A percentile compares a stretch with the other conserved stretches of the same genome.
phyloP scores from a whole-genome alignment of 208 protist genomes.

The Trichomonas vaginalis region DNA sequence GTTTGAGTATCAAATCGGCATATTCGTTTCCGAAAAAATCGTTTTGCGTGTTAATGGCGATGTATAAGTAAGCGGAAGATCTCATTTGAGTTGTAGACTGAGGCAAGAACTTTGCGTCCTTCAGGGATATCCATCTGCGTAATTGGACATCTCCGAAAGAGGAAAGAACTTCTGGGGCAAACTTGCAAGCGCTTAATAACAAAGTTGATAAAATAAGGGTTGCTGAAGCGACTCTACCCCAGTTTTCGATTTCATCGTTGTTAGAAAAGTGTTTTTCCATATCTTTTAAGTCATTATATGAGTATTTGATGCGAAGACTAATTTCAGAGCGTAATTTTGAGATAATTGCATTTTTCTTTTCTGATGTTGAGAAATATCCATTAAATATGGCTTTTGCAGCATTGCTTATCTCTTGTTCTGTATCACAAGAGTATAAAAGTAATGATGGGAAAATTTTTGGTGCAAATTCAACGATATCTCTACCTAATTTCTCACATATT shows the following conservation, averaged over 20 bases:
- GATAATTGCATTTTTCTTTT: not conserved
- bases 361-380: not conserved
- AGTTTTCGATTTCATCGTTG: not conserved
- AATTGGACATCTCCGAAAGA: not conserved
- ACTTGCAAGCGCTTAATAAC: not conserved
- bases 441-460: not conserved
- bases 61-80: not conserved
- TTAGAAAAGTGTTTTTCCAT: not conserved
- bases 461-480: not conserved
- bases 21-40: not conserved
- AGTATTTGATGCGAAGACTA: not conserved
- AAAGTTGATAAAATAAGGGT: not conserved
- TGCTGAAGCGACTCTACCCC: not conserved
- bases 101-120: not conserved
- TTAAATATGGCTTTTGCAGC: not conserved
- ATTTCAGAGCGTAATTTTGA: conserved; percentile 2
- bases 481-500: not conserved
- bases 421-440: not conserved
- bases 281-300: not conserved
- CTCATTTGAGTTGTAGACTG: not conserved
- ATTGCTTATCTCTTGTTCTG: not conserved
- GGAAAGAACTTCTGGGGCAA: not conserved
- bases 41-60: not conserved
- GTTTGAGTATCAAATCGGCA: not conserved
- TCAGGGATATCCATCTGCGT: not conserved